phyloP scores from a whole-genome alignment of 768 basidiomycete genomes.

The Suillus brevipes region DNA sequence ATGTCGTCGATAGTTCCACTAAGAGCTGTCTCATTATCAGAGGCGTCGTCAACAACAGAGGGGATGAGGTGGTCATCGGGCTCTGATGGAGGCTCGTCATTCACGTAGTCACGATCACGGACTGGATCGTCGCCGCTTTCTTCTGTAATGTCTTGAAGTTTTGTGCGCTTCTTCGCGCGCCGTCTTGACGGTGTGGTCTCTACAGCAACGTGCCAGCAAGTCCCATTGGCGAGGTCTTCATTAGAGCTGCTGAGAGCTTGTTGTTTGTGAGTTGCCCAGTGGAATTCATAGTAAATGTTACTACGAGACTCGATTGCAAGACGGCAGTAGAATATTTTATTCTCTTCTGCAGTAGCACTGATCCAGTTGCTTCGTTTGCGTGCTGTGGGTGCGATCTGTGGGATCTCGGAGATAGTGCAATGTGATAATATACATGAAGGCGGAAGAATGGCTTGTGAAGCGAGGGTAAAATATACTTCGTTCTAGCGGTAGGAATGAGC shows the following conservation, averaged over 20 bases:
- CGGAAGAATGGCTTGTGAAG: conserved; percentile 46
- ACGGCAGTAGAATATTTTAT: conserved; percentile 51
- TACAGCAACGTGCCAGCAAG: conserved; percentile 46
- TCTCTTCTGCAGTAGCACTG: conserved; percentile 19
- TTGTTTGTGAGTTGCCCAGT: conserved; percentile 53
- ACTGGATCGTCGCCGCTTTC: conserved; percentile 8
- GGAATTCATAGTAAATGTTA: conserved; percentile 62
- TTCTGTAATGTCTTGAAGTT: conserved; percentile 25
- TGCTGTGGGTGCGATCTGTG: conserved; percentile 11
- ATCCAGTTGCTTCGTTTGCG: conserved; percentile 23
- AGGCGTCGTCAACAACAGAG: conserved; percentile 15
- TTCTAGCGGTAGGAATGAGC: conserved; percentile 44
- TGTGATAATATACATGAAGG: conserved; percentile 52
- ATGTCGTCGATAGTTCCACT: conserved; percentile 28
- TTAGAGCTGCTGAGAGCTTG: conserved; percentile 34
- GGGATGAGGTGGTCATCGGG: conserved; percentile 25
- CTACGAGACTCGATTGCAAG: conserved; percentile 57
- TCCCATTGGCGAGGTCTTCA: conserved; percentile 38
- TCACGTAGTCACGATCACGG: conserved; percentile 23
- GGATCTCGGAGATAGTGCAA: conserved; percentile 46
- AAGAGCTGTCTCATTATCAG: conserved; percentile 30
- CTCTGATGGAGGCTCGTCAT: conserved; percentile 18
- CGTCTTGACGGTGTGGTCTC: conserved; percentile 17
- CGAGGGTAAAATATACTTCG: conserved; percentile 70
- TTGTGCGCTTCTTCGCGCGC: conserved; percentile 15